Conservation (phyloP, 2,329 filamentous ascomycete species). For the Corniculantispora saksenae region DNA sequence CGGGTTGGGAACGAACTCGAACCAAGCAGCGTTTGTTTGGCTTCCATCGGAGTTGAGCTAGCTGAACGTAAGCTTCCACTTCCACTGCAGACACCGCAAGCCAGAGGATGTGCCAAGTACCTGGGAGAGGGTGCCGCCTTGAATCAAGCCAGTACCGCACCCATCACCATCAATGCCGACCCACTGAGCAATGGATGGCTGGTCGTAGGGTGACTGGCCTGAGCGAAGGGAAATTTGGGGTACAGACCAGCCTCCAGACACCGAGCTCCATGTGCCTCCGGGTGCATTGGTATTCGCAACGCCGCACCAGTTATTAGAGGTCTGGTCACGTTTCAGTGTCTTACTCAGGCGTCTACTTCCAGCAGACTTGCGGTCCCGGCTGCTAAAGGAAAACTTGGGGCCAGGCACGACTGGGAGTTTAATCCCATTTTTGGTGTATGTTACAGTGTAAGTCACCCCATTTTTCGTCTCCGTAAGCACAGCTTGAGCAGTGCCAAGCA, state of each 20-base stretch:
- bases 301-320: conserved; percentile 12
- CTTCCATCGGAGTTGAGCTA: conserved; percentile 1
- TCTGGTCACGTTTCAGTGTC: conserved; percentile 5
- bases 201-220: neutral
- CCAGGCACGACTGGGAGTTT: conserved; percentile 15
- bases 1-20: neutral
- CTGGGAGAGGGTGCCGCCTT: conserved; percentile 9
- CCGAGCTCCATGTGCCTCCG: conserved; percentile 3
- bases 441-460: conserved; percentile 16
- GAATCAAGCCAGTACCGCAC: conserved; percentile 1
- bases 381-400: conserved; percentile 19
- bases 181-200: conserved; percentile 7
- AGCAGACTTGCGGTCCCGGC: conserved; percentile 33
- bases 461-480: conserved; percentile 9
- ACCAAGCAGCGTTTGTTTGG: conserved; percentile 1
- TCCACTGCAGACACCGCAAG: too few species aligned
- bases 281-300: conserved; percentile 2
- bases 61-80: neutral
- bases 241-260: conserved; percentile 5
- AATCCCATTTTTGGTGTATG: conserved; percentile 4
- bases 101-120: neutral
- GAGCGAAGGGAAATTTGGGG: neutral
- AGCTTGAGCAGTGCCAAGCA: conserved; percentile 8
- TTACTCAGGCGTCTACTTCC: too few species aligned
- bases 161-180: conserved; percentile 15